A percentile compares a stretch with the other conserved stretches of the same genome.
phyloP scores from a whole-genome alignment of 441 rosid species.

The Adansonia grandidieri region DNA sequence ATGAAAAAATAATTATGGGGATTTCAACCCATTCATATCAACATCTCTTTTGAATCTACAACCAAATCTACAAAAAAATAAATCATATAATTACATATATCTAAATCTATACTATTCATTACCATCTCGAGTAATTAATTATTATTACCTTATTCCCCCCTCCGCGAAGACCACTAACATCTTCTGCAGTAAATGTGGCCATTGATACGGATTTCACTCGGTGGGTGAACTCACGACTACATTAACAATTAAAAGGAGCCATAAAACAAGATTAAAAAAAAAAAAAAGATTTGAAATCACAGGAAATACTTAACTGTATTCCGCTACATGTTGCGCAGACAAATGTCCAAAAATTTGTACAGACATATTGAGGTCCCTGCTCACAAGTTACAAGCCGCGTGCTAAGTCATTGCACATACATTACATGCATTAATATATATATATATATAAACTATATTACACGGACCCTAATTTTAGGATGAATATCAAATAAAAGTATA shows the following conservation, averaged over 20 bases:
- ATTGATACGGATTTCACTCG: constrained; percentile 91
- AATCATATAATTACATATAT: no score
- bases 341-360: neutral
- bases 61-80: no score
- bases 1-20: no score
- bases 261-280: neutral
- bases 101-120: no score
- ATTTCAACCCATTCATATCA: no score
- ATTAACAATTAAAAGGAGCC: constrained; percentile 1
- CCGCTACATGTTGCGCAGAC: constrained; percentile 1
- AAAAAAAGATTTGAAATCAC: neutral
- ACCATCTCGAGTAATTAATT: no score
- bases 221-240: constrained; percentile 90
- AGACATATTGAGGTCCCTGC: constrained; percentile 8
- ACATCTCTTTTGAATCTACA: no score
- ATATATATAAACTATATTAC: no score
- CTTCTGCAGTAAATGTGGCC: constrained; percentile 88
- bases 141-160: constrained; percentile 84
- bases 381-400: neutral
- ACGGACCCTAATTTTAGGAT: no score
- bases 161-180: constrained; percentile 72
- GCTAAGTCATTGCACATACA: neutral
- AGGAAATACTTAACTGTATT: neutral
- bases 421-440: neutral
- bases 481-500: no score